Percentiles rank a stretch among this genome's conserved stretches.
Evolutionary conservation across 139 green algal genomes (phyloP).

Genomic region (Monoraphidium neglectum): DNA sequence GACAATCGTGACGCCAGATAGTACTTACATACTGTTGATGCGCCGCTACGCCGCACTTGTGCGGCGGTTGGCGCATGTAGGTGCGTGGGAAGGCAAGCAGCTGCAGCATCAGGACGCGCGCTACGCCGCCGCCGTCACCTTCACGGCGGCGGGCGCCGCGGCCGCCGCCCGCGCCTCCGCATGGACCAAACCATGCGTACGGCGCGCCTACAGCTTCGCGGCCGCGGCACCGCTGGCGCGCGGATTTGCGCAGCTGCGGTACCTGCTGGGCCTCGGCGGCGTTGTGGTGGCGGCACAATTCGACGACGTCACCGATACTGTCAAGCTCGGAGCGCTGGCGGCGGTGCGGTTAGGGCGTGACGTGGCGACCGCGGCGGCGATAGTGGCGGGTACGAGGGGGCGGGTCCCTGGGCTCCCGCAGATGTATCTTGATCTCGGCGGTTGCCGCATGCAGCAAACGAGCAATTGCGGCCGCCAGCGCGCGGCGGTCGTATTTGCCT

Average conservation of each 20-base stretch:
- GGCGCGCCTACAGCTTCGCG: not conserved
- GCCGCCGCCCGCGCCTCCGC: not conserved
- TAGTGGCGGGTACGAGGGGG: slow-evolving; percentile 38
- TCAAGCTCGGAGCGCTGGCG: slow-evolving; percentile 80
- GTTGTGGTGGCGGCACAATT: slow-evolving; percentile 65
- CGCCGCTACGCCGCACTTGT: too few relatives aligned
- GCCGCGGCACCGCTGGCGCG: slow-evolving; percentile 3
- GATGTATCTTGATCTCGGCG: too few relatives aligned
- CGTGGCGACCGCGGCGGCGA: slow-evolving; percentile 37
- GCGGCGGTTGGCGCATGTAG: too few relatives aligned
- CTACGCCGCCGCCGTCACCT: slow-evolving; percentile 24
- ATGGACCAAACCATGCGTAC: not conserved
- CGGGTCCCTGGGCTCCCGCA: not conserved
- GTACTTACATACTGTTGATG: too few relatives aligned
- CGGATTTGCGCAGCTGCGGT: slow-evolving; percentile 18
- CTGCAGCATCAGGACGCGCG: too few relatives aligned
- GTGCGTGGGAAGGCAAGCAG: too few relatives aligned
- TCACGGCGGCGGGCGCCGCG: slow-evolving; percentile 26
- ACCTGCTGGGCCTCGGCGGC: slow-evolving; percentile 40
- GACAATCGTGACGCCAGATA: too few relatives aligned
- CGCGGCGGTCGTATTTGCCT: too few relatives aligned
- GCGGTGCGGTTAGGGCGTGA: slow-evolving; percentile 32
- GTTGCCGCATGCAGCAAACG: too few relatives aligned
- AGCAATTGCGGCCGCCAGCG: too few relatives aligned
- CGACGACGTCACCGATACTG: slow-evolving; percentile 79